Base-by-base conservation (phyloP, 306 rosid genomes). In the Rosa rugosa region DNA sequence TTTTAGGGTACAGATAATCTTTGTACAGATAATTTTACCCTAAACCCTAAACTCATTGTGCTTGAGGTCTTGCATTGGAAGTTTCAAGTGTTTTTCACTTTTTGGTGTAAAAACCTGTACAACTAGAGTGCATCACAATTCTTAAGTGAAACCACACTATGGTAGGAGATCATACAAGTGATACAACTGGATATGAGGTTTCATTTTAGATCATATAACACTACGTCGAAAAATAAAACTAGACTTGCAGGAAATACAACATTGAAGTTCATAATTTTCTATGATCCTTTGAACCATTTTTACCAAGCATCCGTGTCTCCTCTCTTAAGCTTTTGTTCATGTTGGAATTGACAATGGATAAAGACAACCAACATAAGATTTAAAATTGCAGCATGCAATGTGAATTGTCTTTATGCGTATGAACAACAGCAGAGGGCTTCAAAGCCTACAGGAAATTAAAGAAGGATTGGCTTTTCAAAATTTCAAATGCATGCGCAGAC, bases 371-470 rank as follows among this genome's bases (percentile, higher is more conserved):
- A 38, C 47, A 51, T 67, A 68, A 27, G 42, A 68, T 40, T 51
- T 27, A 9, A 25, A 68, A 78, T 9, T 53, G n/a, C 34, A 73
- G 83, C 85, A 77, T 79, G 85, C 81, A n/a, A 64, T 49, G 41
- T 38, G 25, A 47, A 45, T 45, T 84, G 86, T 81, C 85, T 13
- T 75, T 73, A 46, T 63, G 31, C 71, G 40, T 64, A 20, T 18
- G 25, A 76, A 63, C 72, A 63, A 20, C 44, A 17, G 46, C 63
- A 46, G 23, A 51, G 56, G 49, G 31, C 63, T 75, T 66, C 12
- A 42, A 67, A 47, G 59, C 36, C 40, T 69, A 79, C 69, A 56
- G 54, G 46, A 67, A 38, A 38, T 16, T 8, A 49, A 70, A 75
- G 47, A 10, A 51, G 70, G 22, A 38, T 81, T 31, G n/a, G 23